Evolutionary conservation across 2,329 filamentous ascomycete genomes (phyloP).

Genomic region (Hymenotorrendiella dingleyae): DNA sequence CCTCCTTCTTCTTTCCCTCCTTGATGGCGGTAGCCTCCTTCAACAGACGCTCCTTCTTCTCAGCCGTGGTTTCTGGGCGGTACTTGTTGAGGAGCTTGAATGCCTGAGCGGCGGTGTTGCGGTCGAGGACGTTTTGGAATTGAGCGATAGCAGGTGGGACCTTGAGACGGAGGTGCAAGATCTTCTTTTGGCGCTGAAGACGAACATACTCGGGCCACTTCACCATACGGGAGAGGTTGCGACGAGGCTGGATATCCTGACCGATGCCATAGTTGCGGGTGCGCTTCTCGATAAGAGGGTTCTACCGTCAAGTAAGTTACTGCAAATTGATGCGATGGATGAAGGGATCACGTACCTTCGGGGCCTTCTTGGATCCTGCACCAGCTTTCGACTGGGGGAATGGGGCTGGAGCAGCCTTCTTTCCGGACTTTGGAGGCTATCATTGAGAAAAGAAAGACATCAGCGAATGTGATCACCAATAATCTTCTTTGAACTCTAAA

Average conservation of each 20-base stretch:
- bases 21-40: constrained; percentile 97
- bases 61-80: constrained; percentile 95
- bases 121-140: constrained; percentile 96
- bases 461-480: constrained; percentile 77
- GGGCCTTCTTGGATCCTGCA: constrained; percentile 76
- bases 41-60: constrained; percentile 99
- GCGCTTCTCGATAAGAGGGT: constrained; percentile 98
- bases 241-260: constrained; percentile 95
- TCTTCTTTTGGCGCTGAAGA: constrained; percentile 80
- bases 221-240: constrained; percentile 96
- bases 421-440: constrained; percentile 97
- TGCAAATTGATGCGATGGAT: not conserved
- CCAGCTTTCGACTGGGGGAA: constrained; percentile 92
- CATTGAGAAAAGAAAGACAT: constrained; percentile 99
- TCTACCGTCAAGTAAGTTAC: constrained; percentile 48
- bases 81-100: constrained; percentile 99
- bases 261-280: constrained; percentile 97
- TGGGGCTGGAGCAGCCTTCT: constrained; percentile 96
- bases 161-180: constrained; percentile 97
- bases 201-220: constrained; percentile 99
- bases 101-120: constrained; percentile 91
- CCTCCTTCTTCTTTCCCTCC: constrained; percentile 99
- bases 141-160: constrained; percentile 95
- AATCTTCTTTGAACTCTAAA: constrained; percentile 90
- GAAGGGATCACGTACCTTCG: constrained; percentile 70